Evolutionary conservation across 169 alveolate species (phyloP).

Genomic region (Eimeria praecox): DNA sequence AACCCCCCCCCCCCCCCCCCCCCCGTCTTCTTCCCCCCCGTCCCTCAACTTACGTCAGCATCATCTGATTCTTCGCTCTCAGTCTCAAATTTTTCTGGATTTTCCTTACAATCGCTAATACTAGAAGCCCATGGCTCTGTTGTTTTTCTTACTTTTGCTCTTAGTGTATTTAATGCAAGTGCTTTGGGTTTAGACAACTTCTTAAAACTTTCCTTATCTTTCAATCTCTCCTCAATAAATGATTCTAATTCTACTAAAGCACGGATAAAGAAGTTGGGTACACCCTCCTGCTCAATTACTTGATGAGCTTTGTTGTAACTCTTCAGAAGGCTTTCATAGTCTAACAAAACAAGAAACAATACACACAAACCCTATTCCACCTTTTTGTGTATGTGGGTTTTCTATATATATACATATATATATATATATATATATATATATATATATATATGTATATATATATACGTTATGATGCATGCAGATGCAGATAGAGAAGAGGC

Average conservation of each 20-base stretch:
- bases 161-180: constrained; percentile 81
- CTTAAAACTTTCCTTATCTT: constrained; percentile 82
- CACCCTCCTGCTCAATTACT: constrained; percentile 77
- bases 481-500: not conserved
- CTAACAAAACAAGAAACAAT: not conserved
- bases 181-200: constrained; percentile 83
- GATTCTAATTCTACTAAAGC: constrained; percentile 76
- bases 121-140: constrained; percentile 82
- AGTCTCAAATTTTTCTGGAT: constrained; percentile 81
- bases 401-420: too few relatives aligned
- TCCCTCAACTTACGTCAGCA: constrained; percentile 57
- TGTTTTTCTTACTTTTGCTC: constrained; percentile 84
- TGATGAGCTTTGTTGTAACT: constrained; percentile 75
- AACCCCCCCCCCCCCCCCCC: too few relatives aligned
- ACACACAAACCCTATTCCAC: too few relatives aligned
- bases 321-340: constrained; percentile 81
- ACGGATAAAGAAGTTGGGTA: constrained; percentile 83
- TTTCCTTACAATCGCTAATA: constrained; percentile 73
- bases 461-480: too few relatives aligned
- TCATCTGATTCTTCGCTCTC: constrained; percentile 81
- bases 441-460: too few relatives aligned
- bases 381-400: too few relatives aligned
- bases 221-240: constrained; percentile 61
- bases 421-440: too few relatives aligned
- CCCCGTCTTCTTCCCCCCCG: too few relatives aligned